Percentiles rank a stretch among this genome's conserved stretches.
Evolutionary conservation across 2,329 filamentous ascomycete species (phyloP).

Genomic region (Trichoderma sp.): DNA sequence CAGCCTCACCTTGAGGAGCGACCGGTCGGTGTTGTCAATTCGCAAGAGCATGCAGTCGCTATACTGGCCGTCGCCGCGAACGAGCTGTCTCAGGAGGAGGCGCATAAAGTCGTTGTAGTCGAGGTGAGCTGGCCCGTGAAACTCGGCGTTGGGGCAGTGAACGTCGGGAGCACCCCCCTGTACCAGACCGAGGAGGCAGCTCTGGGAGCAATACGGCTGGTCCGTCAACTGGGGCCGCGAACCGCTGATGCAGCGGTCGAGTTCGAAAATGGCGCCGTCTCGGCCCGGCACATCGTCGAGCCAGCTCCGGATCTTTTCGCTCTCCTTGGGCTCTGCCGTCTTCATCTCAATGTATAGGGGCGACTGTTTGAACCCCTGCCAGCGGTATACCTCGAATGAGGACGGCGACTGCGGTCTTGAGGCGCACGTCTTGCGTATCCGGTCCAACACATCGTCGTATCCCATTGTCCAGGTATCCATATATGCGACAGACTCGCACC

Average conservation of each 20-base stretch:
- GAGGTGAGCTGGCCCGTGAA: not conserved
- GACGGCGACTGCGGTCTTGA: constrained; percentile 31
- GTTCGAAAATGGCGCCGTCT: not conserved
- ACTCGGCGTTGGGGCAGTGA: constrained; percentile 12
- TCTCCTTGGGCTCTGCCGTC: not conserved
- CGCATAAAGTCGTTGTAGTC: not conserved
- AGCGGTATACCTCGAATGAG: constrained; percentile 36
- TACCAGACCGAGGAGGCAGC: constrained; percentile 37
- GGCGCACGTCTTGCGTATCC: constrained; percentile 33
- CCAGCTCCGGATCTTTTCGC: constrained; percentile 1
- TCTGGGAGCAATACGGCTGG: constrained; percentile 37
- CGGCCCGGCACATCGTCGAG: not conserved
- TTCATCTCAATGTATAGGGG: not conserved
- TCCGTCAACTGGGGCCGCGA: constrained; percentile 22
- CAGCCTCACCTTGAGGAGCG: constrained; percentile 4
- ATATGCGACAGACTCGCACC: constrained; percentile 37
- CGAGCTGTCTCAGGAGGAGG: not conserved
- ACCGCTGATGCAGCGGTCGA: not conserved
- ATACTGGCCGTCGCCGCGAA: not conserved
- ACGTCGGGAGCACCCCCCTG: constrained; percentile 34
- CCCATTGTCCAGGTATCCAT: constrained; percentile 43
- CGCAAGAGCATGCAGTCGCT: not conserved
- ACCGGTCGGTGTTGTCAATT: not conserved
- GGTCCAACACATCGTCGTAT: constrained; percentile 38
- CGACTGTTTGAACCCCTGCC: constrained; percentile 34